phyloP scores from a whole-genome alignment of 495 filamentous ascomycete genomes.

The Daldinia caldariorum region DNA sequence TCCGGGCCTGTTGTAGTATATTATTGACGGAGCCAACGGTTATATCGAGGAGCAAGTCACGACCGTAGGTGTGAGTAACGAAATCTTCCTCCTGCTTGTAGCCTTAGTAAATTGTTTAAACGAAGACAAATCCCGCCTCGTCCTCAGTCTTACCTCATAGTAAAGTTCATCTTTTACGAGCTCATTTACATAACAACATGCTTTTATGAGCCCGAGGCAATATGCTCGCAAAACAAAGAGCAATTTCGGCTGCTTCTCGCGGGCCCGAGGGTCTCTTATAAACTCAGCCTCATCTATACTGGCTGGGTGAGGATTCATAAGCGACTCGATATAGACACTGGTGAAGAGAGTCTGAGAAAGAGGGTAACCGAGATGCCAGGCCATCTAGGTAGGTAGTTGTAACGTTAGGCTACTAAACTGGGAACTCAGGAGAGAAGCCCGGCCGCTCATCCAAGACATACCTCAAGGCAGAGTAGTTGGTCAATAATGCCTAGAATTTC shows the following conservation, averaged over 20 bases:
- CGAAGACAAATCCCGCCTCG: background rate
- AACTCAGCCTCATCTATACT: conserved; percentile 78
- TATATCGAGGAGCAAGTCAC: conserved; percentile 74
- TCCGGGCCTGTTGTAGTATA: conserved; percentile 68
- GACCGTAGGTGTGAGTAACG: conserved; percentile 86
- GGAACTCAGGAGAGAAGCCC: conserved; percentile 12
- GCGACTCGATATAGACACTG: conserved; percentile 88
- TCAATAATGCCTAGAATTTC: conserved; percentile 95
- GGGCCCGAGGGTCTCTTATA: conserved; percentile 46
- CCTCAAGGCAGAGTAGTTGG: conserved; percentile 88
- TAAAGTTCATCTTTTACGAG: conserved; percentile 80
- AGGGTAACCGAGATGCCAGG: conserved; percentile 94
- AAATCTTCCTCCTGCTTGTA: conserved; percentile 88
- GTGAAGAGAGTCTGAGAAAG: conserved; percentile 95
- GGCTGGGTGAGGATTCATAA: conserved; percentile 76
- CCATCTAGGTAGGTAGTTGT: conserved; percentile 68
- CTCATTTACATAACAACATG: conserved; percentile 80
- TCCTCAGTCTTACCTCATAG: conserved; percentile 72
- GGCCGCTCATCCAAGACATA: conserved; percentile 53
- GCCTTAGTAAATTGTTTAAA: conserved; percentile 41
- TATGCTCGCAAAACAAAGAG: conserved; percentile 82
- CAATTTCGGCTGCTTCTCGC: conserved; percentile 57
- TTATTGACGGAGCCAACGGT: conserved; percentile 64
- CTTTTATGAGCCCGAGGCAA: conserved; percentile 84
- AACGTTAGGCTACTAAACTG: conserved; percentile 35